Base-by-base conservation (phyloP, 495 filamentous ascomycete species). In the Halenospora varia region DNA sequence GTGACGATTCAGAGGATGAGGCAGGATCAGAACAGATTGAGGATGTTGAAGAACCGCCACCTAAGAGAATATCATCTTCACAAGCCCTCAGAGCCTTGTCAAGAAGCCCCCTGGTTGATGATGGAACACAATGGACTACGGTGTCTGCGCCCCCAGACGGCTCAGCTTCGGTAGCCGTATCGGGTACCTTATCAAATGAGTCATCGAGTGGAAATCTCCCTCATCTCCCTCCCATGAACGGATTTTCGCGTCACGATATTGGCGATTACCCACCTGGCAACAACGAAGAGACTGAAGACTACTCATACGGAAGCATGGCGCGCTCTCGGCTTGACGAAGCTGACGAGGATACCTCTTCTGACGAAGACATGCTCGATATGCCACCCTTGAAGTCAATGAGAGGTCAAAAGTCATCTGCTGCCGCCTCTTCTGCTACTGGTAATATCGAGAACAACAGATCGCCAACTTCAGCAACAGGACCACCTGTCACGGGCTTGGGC, bases 71-170 rank as follows among this genome's bases (percentile, higher is more conserved):
- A n/a, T 66, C 64, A 8, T 67, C 68, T 2, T 57, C 66, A 0
- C 61, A 70, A 48, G 52, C 55, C 35, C 54, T 70, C 18, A 51
- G 66, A 55, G 55, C 50, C 13, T 54, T 70, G 42, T 70, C 66
- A 11, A 45, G 66, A 52, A 47, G 53, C 1, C 64, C 68, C 4
- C 41, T 66, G 9, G 62, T 49, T 3, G 67, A 70, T 25, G 63
- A 68, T 53, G 66, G 62, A 9, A 68, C 64, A 15, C 42, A 60
- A 17, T 70, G 68, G 62, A 69, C 68, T 6, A 61, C 68, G 26
- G 64, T 68, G 15, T 65, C 56, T 17, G 55, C 63, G 22, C 61
- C 61, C 4, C 61, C 57, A 18, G 60, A 66, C 61, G 63, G 62
- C 22, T 61, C 63, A 25, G 56, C 58, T 13, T 64, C 61, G 2